Base-by-base conservation (phyloP, 441 rosid genomes). In the Daphne laureola region DNA sequence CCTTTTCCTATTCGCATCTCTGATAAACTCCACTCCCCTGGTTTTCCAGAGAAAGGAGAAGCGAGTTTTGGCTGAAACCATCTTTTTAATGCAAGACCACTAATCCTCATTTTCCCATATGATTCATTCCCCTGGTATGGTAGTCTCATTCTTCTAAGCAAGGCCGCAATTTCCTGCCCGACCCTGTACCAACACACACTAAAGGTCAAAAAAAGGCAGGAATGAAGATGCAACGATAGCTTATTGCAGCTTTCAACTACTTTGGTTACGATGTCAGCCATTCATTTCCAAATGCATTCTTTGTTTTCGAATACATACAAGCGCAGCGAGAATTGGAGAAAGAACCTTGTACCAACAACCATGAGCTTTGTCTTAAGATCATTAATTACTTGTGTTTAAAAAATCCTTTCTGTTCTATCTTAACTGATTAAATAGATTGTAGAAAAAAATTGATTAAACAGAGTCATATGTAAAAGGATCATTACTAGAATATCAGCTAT, bases 41-140 rank as follows among this genome's bases (percentile, higher is more conserved):
- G 86, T 69, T 73, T 83, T 62, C 77, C 79, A 21, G 71, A 67
- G 68, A 78, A 82, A 35, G 93, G 88, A 46, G 80, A 80, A 50
- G 74, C 73, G 5, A 83, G 83, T 73, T 85, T 83, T 44, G 95
- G 98, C 57, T 73, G 92, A 44, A 91, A 71, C 96, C 98, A 91
- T 65, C 87, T 82, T 69, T 69, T 78, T 61, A 87, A 61, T 41
- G 88, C 62, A 52, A 85, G 79, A 41, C 97, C 93, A 45, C 63
- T 79, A 63, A 90, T 84, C 71, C 84, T 76, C 65, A 90, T 60
- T 61, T 63, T 84, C 26, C 87, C 91, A 36, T 54, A 72, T 25
- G 93, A 82, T 53, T 73, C 95, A 35, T 78, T 86, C 64, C 97
- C 89, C 58, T 84, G 84, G 67, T 82, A 83, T 35, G 84, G 72